Evolutionary conservation across 441 rosid genomes (phyloP).

Genomic region (Raphanus hybrid): DNA sequence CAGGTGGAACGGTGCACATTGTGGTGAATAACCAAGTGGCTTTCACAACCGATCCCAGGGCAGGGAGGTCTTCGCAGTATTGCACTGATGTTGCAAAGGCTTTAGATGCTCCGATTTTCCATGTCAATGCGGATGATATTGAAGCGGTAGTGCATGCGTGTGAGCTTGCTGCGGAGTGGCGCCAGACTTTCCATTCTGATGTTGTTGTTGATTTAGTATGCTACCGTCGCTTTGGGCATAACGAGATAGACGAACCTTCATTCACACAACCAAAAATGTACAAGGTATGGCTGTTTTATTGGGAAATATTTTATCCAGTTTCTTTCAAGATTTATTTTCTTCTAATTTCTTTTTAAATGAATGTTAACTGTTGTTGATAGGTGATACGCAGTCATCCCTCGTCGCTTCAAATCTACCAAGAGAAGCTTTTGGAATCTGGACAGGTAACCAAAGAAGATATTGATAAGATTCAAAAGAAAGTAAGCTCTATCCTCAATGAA

Average conservation of each 20-base stretch:
- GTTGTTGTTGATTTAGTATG: slow-evolving; percentile 95
- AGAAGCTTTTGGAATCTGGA: slow-evolving; percentile 76
- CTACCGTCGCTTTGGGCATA: slow-evolving; percentile 92
- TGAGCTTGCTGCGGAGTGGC: slow-evolving; percentile 98
- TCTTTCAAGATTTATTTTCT: not conserved
- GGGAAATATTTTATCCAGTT: not conserved
- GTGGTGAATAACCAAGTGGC: slow-evolving; percentile 99
- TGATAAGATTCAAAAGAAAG: slow-evolving; percentile 76
- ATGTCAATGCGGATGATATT: slow-evolving; percentile 93
- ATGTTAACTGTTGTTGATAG: slow-evolving; percentile 44
- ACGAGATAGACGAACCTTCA: slow-evolving; percentile 96
- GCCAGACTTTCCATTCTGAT: slow-evolving; percentile 94
- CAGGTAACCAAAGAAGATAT: slow-evolving; percentile 74
- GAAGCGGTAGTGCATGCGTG: slow-evolving; percentile 94
- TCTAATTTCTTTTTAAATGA: not conserved
- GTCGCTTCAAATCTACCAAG: slow-evolving; percentile 68
- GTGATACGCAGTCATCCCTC: slow-evolving; percentile 84
- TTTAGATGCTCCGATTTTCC: slow-evolving; percentile 87
- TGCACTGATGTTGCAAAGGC: slow-evolving; percentile 99
- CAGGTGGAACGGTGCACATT: slow-evolving; percentile 96
- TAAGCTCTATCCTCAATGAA: slow-evolving; percentile 73
- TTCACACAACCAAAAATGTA: slow-evolving; percentile 98
- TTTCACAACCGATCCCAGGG: slow-evolving; percentile 91
- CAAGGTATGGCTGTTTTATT: slow-evolving; percentile 51
- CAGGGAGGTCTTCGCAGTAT: slow-evolving; percentile 92